phyloP scores from a whole-genome alignment of 2,329 filamentous ascomycete genomes.

The Trichoderma oligosporum region DNA sequence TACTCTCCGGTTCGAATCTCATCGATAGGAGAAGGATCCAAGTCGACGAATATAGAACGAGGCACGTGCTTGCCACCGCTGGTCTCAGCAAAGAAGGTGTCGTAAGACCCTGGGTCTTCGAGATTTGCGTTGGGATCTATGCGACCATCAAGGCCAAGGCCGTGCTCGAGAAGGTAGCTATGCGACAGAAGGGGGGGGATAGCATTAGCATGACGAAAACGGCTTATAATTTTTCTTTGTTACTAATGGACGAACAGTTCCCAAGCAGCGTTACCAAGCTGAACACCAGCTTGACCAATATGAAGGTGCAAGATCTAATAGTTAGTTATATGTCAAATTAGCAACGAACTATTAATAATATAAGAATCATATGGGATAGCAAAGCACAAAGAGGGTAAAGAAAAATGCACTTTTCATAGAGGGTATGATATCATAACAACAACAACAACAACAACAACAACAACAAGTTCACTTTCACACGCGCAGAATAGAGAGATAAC shows the following conservation, averaged over 20 bases:
- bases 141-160: constrained; percentile 61
- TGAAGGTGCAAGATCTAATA: constrained; percentile 60
- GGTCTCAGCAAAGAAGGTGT: constrained; percentile 73
- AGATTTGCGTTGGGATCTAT: constrained; percentile 58
- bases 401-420: neutral
- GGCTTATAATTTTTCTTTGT: neutral
- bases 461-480: neutral
- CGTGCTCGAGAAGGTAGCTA: constrained; percentile 71
- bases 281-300: constrained; percentile 65
- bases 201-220: constrained; percentile 24
- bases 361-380: neutral
- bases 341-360: neutral
- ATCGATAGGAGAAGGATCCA: constrained; percentile 69
- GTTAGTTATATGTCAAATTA: constrained; percentile 3
- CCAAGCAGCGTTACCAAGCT: constrained; percentile 73
- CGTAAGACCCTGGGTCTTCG: constrained; percentile 60
- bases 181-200: constrained; percentile 21
- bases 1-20: constrained; percentile 68
- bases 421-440: constrained; percentile 4
- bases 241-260: constrained; percentile 58
- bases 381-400: constrained; percentile 3
- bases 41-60: constrained; percentile 67
- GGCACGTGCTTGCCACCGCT: constrained; percentile 69
- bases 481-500: constrained; percentile 30
- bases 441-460: constrained; percentile 1